phyloP scores from a whole-genome alignment of 2,329 filamentous ascomycete genomes.

The Aspergillus calidoustus region DNA sequence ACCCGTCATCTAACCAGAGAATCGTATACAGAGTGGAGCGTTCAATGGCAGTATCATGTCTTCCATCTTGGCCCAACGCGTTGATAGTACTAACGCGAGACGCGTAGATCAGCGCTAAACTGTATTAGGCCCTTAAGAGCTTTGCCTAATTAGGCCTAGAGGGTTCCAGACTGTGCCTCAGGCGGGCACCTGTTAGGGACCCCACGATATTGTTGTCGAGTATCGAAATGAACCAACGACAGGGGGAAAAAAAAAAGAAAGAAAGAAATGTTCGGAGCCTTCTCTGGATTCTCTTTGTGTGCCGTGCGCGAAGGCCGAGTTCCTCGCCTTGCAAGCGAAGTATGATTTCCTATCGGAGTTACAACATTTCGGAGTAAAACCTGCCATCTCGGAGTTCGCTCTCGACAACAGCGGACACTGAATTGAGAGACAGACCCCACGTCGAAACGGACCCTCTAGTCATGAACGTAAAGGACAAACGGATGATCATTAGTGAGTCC shows the following conservation, averaged over 20 bases:
- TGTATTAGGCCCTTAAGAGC: not conserved
- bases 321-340: not conserved
- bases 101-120: constrained; percentile 11
- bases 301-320: not conserved
- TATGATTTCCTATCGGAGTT: not conserved
- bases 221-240: not conserved
- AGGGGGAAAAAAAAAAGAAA: not conserved
- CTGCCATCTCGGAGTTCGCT: not conserved
- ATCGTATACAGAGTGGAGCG: not conserved
- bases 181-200: not conserved
- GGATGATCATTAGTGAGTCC: not conserved
- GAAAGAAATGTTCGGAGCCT: not conserved
- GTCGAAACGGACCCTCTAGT: not conserved
- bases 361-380: not conserved
- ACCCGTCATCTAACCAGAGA: constrained; percentile 34
- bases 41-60: not conserved
- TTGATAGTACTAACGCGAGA: not conserved
- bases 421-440: not conserved
- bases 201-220: not conserved
- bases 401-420: not conserved
- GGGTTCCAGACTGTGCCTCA: not conserved
- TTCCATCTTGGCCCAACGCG: constrained; percentile 18
- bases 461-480: not conserved
- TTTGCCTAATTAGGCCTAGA: not conserved
- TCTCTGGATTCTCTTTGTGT: not conserved